Conservation (phyloP, 768 basidiomycete species). For the Hericium alpestre region DNA sequence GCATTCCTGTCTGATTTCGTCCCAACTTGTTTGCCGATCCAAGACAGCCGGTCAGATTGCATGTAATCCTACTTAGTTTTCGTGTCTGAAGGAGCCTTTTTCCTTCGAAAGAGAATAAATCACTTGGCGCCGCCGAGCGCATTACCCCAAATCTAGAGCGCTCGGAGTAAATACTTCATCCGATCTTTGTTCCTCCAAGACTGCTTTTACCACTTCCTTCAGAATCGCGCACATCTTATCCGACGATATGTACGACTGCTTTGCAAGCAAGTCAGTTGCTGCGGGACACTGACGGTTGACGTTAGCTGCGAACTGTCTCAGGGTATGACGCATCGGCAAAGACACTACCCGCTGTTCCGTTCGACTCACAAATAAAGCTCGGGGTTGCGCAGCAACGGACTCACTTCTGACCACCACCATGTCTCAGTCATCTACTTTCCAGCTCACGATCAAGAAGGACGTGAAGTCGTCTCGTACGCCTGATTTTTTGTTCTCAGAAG, state of each 20-base stretch:
- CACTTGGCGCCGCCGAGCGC: too few relatives aligned
- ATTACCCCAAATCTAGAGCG: too few relatives aligned
- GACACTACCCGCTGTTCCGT: not conserved
- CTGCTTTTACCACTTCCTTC: too few relatives aligned
- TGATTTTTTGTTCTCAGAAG: not conserved
- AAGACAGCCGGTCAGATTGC: too few relatives aligned
- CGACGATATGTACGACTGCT: not conserved
- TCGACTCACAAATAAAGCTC: not conserved
- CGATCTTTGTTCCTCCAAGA: too few relatives aligned
- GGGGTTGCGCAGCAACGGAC: not conserved
- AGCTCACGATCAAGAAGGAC: constrained; percentile 28
- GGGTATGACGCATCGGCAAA: not conserved
- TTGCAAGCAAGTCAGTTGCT: not conserved
- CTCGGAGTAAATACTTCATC: too few relatives aligned
- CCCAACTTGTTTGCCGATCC: too few relatives aligned
- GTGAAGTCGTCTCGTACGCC: constrained; percentile 29
- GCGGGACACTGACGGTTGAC: not conserved
- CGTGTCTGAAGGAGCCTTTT: too few relatives aligned
- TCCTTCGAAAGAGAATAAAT: too few relatives aligned
- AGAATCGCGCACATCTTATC: too few relatives aligned
- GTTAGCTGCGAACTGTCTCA: not conserved
- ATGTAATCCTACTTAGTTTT: too few relatives aligned
- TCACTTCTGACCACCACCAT: not conserved
- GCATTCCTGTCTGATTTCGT: too few relatives aligned
- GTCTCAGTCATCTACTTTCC: constrained; percentile 14